Percentiles rank a stretch among this genome's conserved stretches.
Evolutionary conservation across 2,329 filamentous ascomycete genomes (phyloP).

Genomic region (Xylaria sp.): DNA sequence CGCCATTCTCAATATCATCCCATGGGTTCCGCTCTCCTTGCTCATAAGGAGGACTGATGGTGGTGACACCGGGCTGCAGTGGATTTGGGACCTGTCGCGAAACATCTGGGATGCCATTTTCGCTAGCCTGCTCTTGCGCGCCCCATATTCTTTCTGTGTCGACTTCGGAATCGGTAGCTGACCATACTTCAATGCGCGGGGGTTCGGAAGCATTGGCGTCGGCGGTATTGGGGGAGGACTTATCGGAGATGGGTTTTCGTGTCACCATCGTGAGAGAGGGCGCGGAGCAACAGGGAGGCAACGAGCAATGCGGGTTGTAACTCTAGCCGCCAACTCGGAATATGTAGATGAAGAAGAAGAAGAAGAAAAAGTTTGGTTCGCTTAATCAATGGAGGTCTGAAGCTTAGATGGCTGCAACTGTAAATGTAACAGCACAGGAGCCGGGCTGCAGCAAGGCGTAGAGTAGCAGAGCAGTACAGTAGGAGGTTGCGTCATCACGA

Average conservation of each 20-base stretch:
- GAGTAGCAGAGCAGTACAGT: background rate
- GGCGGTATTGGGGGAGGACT: slow-evolving; percentile 22
- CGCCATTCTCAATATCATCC: slow-evolving; percentile 34
- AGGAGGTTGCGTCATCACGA: slow-evolving; percentile 30
- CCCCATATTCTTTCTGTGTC: slow-evolving; percentile 42
- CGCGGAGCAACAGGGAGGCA: background rate
- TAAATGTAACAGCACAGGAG: background rate
- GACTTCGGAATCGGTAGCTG: slow-evolving; percentile 42
- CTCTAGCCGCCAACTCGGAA: background rate
- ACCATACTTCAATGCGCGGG: slow-evolving; percentile 42
- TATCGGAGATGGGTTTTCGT: slow-evolving; percentile 46
- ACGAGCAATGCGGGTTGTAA: background rate
- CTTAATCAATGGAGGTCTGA: too few species aligned
- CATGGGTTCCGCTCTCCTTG: slow-evolving; percentile 46
- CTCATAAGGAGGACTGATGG: slow-evolving; percentile 36
- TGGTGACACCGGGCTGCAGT: slow-evolving; percentile 41
- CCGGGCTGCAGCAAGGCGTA: background rate
- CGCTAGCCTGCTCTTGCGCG: slow-evolving; percentile 19
- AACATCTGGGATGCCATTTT: slow-evolving; percentile 24
- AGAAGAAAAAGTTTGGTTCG: too few species aligned
- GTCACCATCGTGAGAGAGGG: slow-evolving; percentile 47
- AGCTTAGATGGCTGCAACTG: too few species aligned
- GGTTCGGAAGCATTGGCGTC: slow-evolving; percentile 35
- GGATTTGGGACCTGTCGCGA: slow-evolving; percentile 41
- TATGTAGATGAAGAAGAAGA: too few species aligned